Evolutionary conservation across 2,329 filamentous ascomycete genomes (phyloP).

Genomic region (Penicillium sclerotigenum): DNA sequence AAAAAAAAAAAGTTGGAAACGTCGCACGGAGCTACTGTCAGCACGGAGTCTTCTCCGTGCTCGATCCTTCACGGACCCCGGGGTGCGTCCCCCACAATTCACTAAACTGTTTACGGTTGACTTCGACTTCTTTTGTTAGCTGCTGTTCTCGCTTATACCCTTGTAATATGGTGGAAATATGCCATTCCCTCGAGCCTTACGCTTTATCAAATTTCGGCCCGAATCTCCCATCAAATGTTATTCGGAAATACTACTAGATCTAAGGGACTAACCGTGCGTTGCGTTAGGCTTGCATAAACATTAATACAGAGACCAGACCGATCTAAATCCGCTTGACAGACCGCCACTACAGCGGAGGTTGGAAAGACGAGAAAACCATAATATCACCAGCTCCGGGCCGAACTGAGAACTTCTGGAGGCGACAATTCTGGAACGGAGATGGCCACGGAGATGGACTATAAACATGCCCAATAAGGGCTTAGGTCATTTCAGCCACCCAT

Average conservation of each 20-base stretch:
- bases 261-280: neutral
- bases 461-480: neutral
- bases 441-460: neutral
- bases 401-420: neutral
- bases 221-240: neutral
- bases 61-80: slow-evolving; percentile 16
- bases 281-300: neutral
- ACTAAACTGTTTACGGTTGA: slow-evolving; percentile 8
- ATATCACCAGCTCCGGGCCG: neutral
- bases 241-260: neutral
- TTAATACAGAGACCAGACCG: neutral
- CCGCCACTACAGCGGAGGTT: neutral
- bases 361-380: neutral
- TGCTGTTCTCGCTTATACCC: neutral
- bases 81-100: slow-evolving; percentile 17
- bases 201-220: neutral
- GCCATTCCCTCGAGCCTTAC: neutral
- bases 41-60: slow-evolving; percentile 21
- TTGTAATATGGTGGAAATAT: neutral
- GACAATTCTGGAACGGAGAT: neutral
- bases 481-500: neutral
- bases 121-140: neutral
- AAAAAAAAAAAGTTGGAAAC: neutral
- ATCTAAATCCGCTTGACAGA: neutral
- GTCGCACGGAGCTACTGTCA: slow-evolving; percentile 3